These are phyloP conservation scores for Globisporangium iwayamae DNA, from an alignment of 352 stramenopile species.

Conservation along the genomic window DNA sequence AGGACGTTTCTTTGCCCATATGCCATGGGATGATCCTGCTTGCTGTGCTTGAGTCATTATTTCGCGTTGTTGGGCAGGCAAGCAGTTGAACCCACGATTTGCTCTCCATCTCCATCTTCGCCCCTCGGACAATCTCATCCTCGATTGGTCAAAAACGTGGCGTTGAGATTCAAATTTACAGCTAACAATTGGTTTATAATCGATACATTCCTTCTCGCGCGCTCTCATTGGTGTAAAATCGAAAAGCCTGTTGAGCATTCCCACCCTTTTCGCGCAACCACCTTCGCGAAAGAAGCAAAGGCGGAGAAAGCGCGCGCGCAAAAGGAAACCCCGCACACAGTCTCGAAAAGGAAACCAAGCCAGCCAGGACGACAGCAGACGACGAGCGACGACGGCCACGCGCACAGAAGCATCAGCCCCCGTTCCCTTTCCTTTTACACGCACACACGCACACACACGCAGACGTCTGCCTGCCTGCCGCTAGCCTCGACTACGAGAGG, in stretches of 20 bases:
- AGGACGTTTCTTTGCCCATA: not conserved
- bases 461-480: not conserved
- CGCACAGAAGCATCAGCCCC: not conserved
- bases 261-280: too few relatives aligned
- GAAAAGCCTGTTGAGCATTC: not conserved
- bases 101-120: not conserved
- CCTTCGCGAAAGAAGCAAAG: not conserved
- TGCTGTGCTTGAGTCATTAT: constrained; percentile 1
- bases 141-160: not conserved
- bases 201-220: too few relatives aligned
- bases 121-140: not conserved
- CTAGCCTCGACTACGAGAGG: not conserved
- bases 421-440: too few relatives aligned
- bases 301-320: not conserved
- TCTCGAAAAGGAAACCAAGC: constrained; percentile 11
- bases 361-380: not conserved
- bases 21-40: not conserved
- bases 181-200: too few relatives aligned
- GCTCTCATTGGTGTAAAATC: not conserved
- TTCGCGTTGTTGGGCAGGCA: not conserved
- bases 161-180: not conserved
- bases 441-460: not conserved
- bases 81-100: not conserved
- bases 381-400: not conserved
- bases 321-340: constrained; percentile 8